These are phyloP conservation scores for Ulota crispa DNA, from an alignment of 225 moss, liverwort and hornwort species.

Conservation along the genomic window DNA sequence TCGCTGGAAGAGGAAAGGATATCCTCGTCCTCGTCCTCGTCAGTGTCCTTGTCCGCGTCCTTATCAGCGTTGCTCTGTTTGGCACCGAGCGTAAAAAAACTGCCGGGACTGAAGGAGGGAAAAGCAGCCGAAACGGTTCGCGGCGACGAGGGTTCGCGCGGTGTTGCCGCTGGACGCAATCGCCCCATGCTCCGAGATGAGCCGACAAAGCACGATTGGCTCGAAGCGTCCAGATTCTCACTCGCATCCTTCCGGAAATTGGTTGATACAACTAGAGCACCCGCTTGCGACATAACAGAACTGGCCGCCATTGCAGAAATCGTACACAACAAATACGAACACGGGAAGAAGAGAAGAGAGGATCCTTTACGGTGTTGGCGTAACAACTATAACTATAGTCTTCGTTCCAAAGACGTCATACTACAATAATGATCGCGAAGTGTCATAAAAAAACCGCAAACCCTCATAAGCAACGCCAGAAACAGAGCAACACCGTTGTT, in stretches of 20 bases:
- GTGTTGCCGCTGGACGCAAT: not conserved
- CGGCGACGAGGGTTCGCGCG: not conserved
- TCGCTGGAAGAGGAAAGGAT: not conserved
- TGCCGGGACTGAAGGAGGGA: not conserved
- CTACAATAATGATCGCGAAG: not conserved
- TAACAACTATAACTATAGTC: not conserved
- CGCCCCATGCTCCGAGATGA: constrained; percentile 16
- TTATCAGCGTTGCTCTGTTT: not conserved
- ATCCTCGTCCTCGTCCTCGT: not conserved
- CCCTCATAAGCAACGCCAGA: not conserved
- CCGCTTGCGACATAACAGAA: constrained; percentile 19
- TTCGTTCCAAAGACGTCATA: constrained; percentile 5
- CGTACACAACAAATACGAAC: no score
- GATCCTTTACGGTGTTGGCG: no score
- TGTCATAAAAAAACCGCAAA: not conserved
- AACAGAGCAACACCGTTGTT: not conserved
- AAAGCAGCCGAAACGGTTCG: not conserved
- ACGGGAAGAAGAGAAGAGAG: not conserved
- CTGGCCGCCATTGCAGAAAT: constrained; percentile 14
- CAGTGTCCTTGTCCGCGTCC: not conserved
- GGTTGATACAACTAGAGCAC: constrained; percentile 6
- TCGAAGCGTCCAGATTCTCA: constrained; percentile 12
- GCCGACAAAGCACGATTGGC: constrained; percentile 18
- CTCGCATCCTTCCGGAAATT: constrained; percentile 27
- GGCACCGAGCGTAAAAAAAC: not conserved